A percentile compares a stretch with the other conserved stretches of the same genome.
Evolutionary conservation across 2,329 filamentous ascomycete species (phyloP).

Genomic region (Tolypocladium ophioglossoides): DNA sequence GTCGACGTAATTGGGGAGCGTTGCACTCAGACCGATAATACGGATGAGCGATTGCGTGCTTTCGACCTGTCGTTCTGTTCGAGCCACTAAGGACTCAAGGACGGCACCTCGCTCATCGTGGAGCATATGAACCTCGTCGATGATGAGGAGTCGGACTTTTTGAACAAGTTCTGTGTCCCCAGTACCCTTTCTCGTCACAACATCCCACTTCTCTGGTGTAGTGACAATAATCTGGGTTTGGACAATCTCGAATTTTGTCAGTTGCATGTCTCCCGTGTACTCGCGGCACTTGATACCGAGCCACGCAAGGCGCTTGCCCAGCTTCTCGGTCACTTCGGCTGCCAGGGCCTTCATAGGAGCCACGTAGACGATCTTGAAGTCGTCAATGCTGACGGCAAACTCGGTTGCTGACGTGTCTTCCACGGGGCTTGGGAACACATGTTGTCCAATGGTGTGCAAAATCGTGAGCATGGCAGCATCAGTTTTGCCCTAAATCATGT

Average conservation of each 20-base stretch:
- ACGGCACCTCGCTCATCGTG: conserved; percentile 96
- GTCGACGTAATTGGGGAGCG: conserved; percentile 90
- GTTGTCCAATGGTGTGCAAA: conserved; percentile 79
- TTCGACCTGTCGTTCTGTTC: conserved; percentile 93
- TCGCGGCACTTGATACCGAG: conserved; percentile 86
- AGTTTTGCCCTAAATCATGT: conserved; percentile 65
- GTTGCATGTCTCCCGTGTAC: conserved; percentile 96
- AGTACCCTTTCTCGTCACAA: conserved; percentile 92
- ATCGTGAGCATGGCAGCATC: conserved; percentile 97
- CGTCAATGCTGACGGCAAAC: conserved; percentile 71
- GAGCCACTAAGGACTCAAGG: conserved; percentile 86
- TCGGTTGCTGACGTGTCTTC: conserved; percentile 64
- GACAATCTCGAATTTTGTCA: conserved; percentile 92
- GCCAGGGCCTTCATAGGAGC: conserved; percentile 98
- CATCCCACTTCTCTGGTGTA: conserved; percentile 98
- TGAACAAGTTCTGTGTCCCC: conserved; percentile 96
- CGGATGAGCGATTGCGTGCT: conserved; percentile 96
- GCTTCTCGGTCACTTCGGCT: conserved; percentile 89
- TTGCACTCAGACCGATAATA: conserved; percentile 90
- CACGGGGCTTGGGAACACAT: conserved; percentile 68
- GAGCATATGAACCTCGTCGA: conserved; percentile 98
- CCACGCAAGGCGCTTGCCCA: conserved; percentile 87
- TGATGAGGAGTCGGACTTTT: conserved; percentile 90
- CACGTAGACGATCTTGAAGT: conserved; percentile 98
- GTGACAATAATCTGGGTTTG: conserved; percentile 97